Evolutionary conservation across 1,284 basidiomycete species (phyloP), one percentile per base, ranked within the genome.

Genomic region (Cutaneotrichosporon cyanovorans): DNA sequence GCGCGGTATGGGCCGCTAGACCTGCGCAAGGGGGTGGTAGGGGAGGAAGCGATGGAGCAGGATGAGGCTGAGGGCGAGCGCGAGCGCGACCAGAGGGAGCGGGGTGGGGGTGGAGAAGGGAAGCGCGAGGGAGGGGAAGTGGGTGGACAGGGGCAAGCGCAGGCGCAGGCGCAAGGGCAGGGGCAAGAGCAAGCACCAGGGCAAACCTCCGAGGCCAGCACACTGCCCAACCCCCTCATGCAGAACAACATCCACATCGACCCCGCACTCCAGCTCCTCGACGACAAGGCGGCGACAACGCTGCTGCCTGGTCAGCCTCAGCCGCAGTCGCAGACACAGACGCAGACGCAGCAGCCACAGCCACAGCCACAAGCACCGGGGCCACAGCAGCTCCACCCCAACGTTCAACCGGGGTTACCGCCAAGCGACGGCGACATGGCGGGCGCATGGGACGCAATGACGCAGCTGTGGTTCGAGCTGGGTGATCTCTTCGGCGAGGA

Each of bases 381-480:
- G 18, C 5, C 4, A 40, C n/a, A 37, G 23, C 25, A 28, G 25
- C 25, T 28, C 25, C 25, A 7, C 8, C 25, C 25, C 25, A 12
- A 12, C 12, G 25, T 28, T 7, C 25, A 7, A 12, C 25, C 25
- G 8, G 25, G 25, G 8, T 18, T 25, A 30, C 11, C 19, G 22
- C 7, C 19, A 36, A 10, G 37, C 2, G 40, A 28, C n/a, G 47
- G 45, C 36, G 47, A 46, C 39, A 44, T 50, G 32, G 46, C 46
- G 1, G 48, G 49, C 12, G 58, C 58, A 12, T 62, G 59, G 59
- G 57, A 59, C 44, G 57, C 57, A 5, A 62, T 62, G 59, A 59
- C 48, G n/a, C 54, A 58, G 43, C 41, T 62, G 23, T 62, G 59
- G 59, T 50, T 52, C 42, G 57, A 62, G 43, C 53, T 60, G 20